Base-by-base conservation (phyloP, 179 eudicot genomes). In the Silene coronaria region DNA sequence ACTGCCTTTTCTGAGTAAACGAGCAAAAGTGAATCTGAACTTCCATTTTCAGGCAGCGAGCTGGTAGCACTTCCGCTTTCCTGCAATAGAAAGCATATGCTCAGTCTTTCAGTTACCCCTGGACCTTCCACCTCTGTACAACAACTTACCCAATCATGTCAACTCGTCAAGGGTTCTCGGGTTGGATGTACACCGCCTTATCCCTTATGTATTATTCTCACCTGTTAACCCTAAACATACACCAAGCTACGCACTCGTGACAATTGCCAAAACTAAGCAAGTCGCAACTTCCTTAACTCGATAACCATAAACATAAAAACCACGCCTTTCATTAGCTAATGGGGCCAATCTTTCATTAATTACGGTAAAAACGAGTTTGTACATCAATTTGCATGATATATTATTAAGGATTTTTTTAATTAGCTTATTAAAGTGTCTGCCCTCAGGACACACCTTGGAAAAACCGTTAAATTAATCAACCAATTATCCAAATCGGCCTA, bases 1-100 rank as follows among this genome's bases (percentile, higher is more conserved):
- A 95, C 90, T 12, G 88, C 89, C 84, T 80, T 91, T 76, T 95
- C 99, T 10, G 92, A 87, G 75, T 78, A 80, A 77, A 82, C 79
- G 45, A 79, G 72, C 67, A 91, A 81, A 67, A 81, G 76, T 26
- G 88, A 78, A 79, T 92, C 97, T 38, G 74, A 74, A 80, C 75
- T 70, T 36, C 89, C 89, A 73, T 95, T 90, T 76, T 92, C 96
- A 32, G 53, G 32, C 70, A 51, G 68, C 61, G 81, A 71, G 46
- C 61, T 22, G 64, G 82, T 67, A 72, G 72, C 62, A 60, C 45
- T 78, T 55, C 79, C 79, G 61, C 62, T 76, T 69, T 78, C 88
- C 88, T 83, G 53, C 14, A 82, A 48, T 24, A 74, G 42, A 8
- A 14, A 69, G 42, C 51, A 27, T 28, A n/a, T n/a, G n/a, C 45